Evolutionary conservation across 352 stramenopile species (phyloP).

Genomic region (Albugo laibachii): DNA sequence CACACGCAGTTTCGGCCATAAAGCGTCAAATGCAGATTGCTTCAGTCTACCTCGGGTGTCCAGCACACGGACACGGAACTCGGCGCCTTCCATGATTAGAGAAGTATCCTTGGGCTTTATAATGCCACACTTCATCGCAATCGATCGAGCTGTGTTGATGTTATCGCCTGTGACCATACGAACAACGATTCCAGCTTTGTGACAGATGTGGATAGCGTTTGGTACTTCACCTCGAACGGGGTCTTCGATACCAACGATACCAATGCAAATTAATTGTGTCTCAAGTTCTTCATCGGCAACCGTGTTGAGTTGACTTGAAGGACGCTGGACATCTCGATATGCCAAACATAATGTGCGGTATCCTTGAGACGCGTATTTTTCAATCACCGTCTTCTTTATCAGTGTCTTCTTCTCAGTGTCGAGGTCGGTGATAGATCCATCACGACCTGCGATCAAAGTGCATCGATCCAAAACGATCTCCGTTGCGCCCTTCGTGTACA

Average conservation of each 20-base stretch:
- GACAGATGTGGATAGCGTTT: constrained; percentile 20
- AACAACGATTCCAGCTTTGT: constrained; percentile 25
- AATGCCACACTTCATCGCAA: constrained; percentile 31
- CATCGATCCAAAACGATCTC: constrained; percentile 34
- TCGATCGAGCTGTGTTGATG: constrained; percentile 27
- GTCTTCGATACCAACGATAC: constrained; percentile 31
- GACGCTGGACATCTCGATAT: constrained; percentile 46
- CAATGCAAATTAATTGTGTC: constrained; percentile 24
- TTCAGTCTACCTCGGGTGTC: constrained; percentile 32
- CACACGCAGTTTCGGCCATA: constrained; percentile 44
- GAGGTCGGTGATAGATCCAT: constrained; percentile 17
- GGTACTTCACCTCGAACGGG: constrained; percentile 25
- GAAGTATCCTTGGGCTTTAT: constrained; percentile 20
- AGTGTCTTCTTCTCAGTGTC: constrained; percentile 13
- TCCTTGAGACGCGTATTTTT: constrained; percentile 43
- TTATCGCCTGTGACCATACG: constrained; percentile 39
- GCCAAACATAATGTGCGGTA: constrained; percentile 67
- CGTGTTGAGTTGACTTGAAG: constrained; percentile 8
- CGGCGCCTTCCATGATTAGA: constrained; percentile 32
- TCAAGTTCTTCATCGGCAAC: constrained; percentile 42
- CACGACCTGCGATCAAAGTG: constrained; percentile 18
- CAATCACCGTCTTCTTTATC: constrained; percentile 31
- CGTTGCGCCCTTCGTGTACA: constrained; percentile 41
- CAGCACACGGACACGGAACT: constrained; percentile 27
- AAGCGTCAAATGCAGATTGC: constrained; percentile 42